Evolutionary conservation across 2,329 filamentous ascomycete genomes (phyloP), one percentile per base, ranked within the genome.

Genomic region (Colletotrichum salicis): DNA sequence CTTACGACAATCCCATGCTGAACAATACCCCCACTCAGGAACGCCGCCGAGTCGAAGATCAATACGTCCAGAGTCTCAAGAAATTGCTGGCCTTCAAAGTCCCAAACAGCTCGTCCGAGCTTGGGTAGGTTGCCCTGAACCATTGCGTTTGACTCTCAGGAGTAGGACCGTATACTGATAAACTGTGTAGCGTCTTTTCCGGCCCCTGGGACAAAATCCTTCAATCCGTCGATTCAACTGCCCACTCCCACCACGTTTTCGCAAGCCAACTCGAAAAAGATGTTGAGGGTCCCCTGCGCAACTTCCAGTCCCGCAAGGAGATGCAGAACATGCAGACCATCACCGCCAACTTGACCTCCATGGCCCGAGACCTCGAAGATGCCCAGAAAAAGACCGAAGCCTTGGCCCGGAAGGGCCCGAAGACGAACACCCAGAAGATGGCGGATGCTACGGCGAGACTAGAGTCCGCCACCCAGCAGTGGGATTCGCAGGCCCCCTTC

Each of bases 401-500:
- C 83, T 87, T 97, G 63, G 91, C 85, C 78, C 92, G 89, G 79
- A 97, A 96, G 82, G 94, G 93, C 72, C 88, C 88, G 65, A 94
- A 92, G 82, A 90, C 92, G 54, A 95, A 90, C 77, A 88, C 92
- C 2, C 90, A 91, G 70, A 97, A 96, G 81, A 89, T 96, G 51
- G 93, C 95, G 55, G 88, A 88, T 73, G 95, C 94, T 13, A 87
- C 90, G 12, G 86, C 90, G 22, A 92, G 91, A 74, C 89, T 97
- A 55, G 93, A 97, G 74, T 90, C 90, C 72, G 92, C 94, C n/a
- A 90, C 87, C 56, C 89, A 92, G 75, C 93, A 97, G 79, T 99
- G 96, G 96, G 92, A 97, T 67, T 95, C 94, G 1, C 95, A 97
- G 81, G 94, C 96, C 15, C 96, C 96, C 1, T 98, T 94, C 82